Evolutionary conservation across 1,284 basidiomycete genomes (phyloP).

Genomic region (Moniliella sp.): DNA sequence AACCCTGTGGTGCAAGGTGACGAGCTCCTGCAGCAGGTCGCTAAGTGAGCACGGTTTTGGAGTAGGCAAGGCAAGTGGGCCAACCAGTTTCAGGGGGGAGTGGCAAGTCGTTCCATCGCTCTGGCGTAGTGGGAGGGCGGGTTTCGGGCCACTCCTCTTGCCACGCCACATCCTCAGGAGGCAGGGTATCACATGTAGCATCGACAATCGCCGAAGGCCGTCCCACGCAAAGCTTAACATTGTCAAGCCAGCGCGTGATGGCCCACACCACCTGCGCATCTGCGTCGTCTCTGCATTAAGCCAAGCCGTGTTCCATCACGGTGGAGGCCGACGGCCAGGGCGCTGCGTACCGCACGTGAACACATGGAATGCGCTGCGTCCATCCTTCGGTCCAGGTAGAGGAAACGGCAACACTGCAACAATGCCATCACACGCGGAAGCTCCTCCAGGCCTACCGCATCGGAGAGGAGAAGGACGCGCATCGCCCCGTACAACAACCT

Average conservation of each 20-base stretch:
- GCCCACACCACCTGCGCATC: slow-evolving; percentile 18
- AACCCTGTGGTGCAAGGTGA: no score
- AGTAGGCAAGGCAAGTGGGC: no score
- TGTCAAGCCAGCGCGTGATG: slow-evolving; percentile 13
- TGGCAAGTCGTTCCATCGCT: no score
- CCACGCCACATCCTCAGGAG: no score
- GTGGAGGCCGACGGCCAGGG: slow-evolving; percentile 22
- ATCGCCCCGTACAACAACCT: neutral
- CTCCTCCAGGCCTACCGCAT: slow-evolving; percentile 7
- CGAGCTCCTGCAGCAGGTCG: no score
- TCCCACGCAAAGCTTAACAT: slow-evolving; percentile 14
- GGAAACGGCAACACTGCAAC: slow-evolving; percentile 13
- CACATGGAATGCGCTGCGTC: slow-evolving; percentile 13
- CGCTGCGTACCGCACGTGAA: slow-evolving; percentile 11
- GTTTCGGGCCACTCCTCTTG: no score
- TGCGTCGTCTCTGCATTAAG: slow-evolving; percentile 13
- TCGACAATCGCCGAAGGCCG: slow-evolving; percentile 22
- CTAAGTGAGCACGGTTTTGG: no score
- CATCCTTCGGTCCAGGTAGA: slow-evolving; percentile 18
- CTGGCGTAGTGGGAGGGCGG: no score
- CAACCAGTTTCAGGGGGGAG: no score
- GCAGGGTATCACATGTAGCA: slow-evolving; percentile 10
- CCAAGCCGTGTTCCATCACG: slow-evolving; percentile 19
- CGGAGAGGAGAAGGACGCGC: neutral
- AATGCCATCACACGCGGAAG: slow-evolving; percentile 16